These are phyloP conservation scores for Desmodesmus armatus DNA, from an alignment of 139 green algal species.

Conservation along the genomic window DNA sequence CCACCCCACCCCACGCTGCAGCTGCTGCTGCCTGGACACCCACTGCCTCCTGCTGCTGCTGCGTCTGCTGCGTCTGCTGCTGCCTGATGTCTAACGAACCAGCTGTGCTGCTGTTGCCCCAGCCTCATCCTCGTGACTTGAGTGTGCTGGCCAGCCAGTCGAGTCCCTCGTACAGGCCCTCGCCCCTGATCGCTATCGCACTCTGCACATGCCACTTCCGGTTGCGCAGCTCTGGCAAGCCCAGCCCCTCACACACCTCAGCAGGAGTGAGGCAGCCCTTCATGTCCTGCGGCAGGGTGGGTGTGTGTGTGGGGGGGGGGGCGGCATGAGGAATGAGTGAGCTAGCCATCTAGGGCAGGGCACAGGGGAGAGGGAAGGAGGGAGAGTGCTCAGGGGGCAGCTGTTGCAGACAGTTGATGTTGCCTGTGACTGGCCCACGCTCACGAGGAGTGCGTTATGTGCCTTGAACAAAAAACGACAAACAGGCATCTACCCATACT, in stretches of 20 bases:
- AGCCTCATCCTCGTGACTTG: background rate
- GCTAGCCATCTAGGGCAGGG: too few relatives aligned
- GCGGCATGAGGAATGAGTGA: too few relatives aligned
- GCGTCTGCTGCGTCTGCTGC: background rate
- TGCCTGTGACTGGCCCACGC: too few relatives aligned
- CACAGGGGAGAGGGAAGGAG: too few relatives aligned
- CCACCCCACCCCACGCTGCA: too few relatives aligned
- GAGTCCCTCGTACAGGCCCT: conserved; percentile 96
- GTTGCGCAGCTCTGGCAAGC: conserved; percentile 81
- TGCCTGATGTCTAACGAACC: background rate
- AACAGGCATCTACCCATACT: too few relatives aligned
- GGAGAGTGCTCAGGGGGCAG: too few relatives aligned
- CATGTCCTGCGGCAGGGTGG: conserved; percentile 48
- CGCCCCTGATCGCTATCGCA: conserved; percentile 82
- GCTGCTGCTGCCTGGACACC: background rate
- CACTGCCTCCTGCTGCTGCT: background rate
- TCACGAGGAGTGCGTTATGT: too few relatives aligned
- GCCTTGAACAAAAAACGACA: too few relatives aligned
- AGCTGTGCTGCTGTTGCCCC: background rate
- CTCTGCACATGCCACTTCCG: conserved; percentile 95
- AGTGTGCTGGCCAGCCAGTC: conserved; percentile 82
- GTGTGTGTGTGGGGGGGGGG: too few relatives aligned
- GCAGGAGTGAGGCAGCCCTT: conserved; percentile 70
- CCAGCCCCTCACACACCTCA: conserved; percentile 90
- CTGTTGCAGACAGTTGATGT: too few relatives aligned